Evolutionary conservation across 768 basidiomycete species (phyloP).

Genomic region (Amanita rimosa): DNA sequence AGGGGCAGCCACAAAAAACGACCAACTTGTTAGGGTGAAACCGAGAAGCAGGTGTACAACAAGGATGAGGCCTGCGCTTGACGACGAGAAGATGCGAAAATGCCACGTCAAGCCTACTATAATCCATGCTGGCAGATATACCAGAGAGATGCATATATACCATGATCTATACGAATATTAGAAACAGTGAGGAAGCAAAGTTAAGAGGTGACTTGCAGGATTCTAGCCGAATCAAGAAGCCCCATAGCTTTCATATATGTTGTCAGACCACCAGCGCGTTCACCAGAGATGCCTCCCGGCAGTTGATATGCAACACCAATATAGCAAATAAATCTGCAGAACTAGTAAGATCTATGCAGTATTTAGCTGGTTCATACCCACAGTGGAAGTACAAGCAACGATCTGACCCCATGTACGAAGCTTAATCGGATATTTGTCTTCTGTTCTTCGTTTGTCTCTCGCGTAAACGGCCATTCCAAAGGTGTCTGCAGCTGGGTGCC

Average conservation of each 20-base stretch:
- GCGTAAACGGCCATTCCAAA: slow-evolving; percentile 62
- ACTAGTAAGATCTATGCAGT: not conserved
- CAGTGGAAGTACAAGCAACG: slow-evolving; percentile 58
- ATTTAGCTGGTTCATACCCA: slow-evolving; percentile 18
- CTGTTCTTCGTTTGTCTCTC: slow-evolving; percentile 58
- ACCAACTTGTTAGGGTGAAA: slow-evolving; percentile 57
- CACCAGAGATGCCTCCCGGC: slow-evolving; percentile 56
- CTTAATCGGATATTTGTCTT: slow-evolving; percentile 41
- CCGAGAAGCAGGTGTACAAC: slow-evolving; percentile 58
- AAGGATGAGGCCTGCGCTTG: slow-evolving; percentile 49
- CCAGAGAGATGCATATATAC: slow-evolving; percentile 54
- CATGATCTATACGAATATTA: slow-evolving; percentile 37
- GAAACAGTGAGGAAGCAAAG: slow-evolving; percentile 4
- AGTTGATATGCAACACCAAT: slow-evolving; percentile 71
- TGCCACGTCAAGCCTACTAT: slow-evolving; percentile 56
- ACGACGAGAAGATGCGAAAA: slow-evolving; percentile 50
- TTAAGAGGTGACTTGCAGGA: slow-evolving; percentile 28
- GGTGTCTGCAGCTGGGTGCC: slow-evolving; percentile 46
- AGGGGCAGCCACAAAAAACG: slow-evolving; percentile 57
- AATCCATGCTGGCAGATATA: slow-evolving; percentile 73
- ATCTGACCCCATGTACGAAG: slow-evolving; percentile 50
- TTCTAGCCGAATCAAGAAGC: slow-evolving; percentile 55
- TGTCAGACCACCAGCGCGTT: slow-evolving; percentile 54
- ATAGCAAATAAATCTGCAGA: slow-evolving; percentile 51
- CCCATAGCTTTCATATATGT: slow-evolving; percentile 78